Evolutionary conservation across 139 green algal genomes (phyloP).

Genomic region (Zygnema cylindricum): DNA sequence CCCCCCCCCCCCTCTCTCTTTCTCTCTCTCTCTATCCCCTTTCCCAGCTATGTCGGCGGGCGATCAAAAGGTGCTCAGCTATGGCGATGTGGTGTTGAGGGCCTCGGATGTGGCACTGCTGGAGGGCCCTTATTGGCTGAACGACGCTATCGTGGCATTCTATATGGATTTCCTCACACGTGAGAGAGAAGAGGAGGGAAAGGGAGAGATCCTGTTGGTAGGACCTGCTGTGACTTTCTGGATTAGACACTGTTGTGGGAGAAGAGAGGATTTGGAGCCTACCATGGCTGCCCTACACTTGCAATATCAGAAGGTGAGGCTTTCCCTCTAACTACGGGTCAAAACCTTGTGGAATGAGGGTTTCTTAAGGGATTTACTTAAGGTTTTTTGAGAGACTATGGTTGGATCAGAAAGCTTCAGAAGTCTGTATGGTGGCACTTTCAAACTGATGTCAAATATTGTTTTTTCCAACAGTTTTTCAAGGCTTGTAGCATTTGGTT

Average conservation of each 20-base stretch:
- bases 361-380: too few species aligned
- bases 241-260: slow-evolving; percentile 28
- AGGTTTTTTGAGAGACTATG: too few species aligned
- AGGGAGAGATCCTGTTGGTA: slow-evolving; percentile 29
- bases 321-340: neutral
- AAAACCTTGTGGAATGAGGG: too few species aligned
- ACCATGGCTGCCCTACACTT: slow-evolving; percentile 12
- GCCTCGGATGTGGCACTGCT: slow-evolving; percentile 43
- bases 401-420: too few species aligned
- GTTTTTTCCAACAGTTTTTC: too few species aligned
- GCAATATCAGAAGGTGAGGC: neutral
- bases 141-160: slow-evolving; percentile 51
- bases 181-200: neutral
- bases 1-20: too few species aligned
- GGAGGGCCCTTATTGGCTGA: slow-evolving; percentile 29
- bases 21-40: too few species aligned
- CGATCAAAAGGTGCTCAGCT: slow-evolving; percentile 55
- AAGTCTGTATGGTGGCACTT: too few species aligned
- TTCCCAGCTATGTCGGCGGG: too few species aligned
- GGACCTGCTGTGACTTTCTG: slow-evolving; percentile 49
- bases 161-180: slow-evolving; percentile 54
- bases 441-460: too few species aligned
- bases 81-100: slow-evolving; percentile 47
- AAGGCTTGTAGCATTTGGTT: too few species aligned
- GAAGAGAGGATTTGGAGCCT: neutral